Evolutionary conservation across 305 asterid genomes (phyloP), one percentile per base, ranked within the genome.

Genomic region (Rubia peregrina): DNA sequence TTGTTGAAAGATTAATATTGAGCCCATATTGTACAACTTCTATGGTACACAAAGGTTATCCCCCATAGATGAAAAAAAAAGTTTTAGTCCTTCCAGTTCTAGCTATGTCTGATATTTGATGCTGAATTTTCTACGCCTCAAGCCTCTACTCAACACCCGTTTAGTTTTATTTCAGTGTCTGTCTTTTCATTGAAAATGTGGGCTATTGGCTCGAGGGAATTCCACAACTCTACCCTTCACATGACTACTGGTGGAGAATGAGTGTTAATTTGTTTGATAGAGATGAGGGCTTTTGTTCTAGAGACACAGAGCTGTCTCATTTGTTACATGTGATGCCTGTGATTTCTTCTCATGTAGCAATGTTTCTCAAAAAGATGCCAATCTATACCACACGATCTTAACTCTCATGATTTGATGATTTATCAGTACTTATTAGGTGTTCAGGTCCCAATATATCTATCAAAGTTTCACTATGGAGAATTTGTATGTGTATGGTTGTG

Each of bases 181-280:
- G 68, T 7, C 19, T 22, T 16, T 70, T 14, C 56, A 6, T 41
- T 12, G 8, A 13, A 9, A 24, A 40, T 46, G 16, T 61, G 68
- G 60, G 49, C 6, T 36, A 19, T 3, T 38, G 64, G 26, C 53
- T 46, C 44, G 5, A 38, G 14, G 22, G 60, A 42, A 17, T 16
- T 59, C 19, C 13, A 21, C 74, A 42, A 42, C 48, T 48, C 21
- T 1, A 44, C 61, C 9, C 7, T 70, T 46, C 44, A 5, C 36
- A 11, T 70, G 36, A 61, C 38, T 70, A 57, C 60, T 41, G 73
- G 66, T 57, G 42, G 57, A 14, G 21, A 10, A 7, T 56, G 66
- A 8, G 40, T 44, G 26, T n/a, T 41, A 5, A n/a, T 38, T 30
- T 70, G 61, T 33, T 12, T n/a, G 46, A 40, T 38, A 57, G 44